Evolutionary conservation across 1,139 yeast species (phyloP), one percentile per base, ranked within the genome.

Genomic region (Sugiyamaella paludigena): DNA sequence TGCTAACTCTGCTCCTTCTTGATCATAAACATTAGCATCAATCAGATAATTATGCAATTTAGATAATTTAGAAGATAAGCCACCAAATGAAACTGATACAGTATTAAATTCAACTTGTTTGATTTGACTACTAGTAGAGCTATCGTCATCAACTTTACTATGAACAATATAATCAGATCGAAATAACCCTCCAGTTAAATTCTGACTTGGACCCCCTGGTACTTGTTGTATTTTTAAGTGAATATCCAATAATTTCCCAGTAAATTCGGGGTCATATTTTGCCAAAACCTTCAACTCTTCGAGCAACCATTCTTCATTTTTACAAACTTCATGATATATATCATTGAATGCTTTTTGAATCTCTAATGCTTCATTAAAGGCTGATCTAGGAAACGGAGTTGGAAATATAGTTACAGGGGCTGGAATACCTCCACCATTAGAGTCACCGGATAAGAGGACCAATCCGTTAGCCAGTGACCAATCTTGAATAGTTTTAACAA

Each of bases 21-120:
- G 51, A 6, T 59, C 60, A 40, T 68, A 69, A 2, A 60, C 54
- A 33, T 64, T 70, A 9, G 68, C 54, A 33, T 55, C 53, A 15
- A 61, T 58, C 44, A 70, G 56, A 52, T 63, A 87, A 33, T 76
- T 70, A 66, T 92, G 98, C 52, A 87, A 72, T 59, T 79, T 75
- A 16, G 95, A 87, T 16, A 88, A 91, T 63, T 84, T 85, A 11
- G 88, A 68, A 1, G 96, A 84, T 48, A 92, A 74, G 0, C 95
- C 97, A 19, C 95, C 97, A 73, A 92, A 92, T 0, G 98, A 89
- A 1, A 92, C 96, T 60, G 96, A 85, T 2, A 92, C 91, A 1
- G 98, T 89, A 67, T 92, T 92, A 72, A 91, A 92, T 65, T 92
- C 99, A 47, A 92, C 91, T 67, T 94, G 98, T 64, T 91, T 91